These are phyloP conservation scores for Colletotrichum neosansevieriae DNA, from an alignment of 2,329 filamentous ascomycete species.

Conservation along the genomic window DNA sequence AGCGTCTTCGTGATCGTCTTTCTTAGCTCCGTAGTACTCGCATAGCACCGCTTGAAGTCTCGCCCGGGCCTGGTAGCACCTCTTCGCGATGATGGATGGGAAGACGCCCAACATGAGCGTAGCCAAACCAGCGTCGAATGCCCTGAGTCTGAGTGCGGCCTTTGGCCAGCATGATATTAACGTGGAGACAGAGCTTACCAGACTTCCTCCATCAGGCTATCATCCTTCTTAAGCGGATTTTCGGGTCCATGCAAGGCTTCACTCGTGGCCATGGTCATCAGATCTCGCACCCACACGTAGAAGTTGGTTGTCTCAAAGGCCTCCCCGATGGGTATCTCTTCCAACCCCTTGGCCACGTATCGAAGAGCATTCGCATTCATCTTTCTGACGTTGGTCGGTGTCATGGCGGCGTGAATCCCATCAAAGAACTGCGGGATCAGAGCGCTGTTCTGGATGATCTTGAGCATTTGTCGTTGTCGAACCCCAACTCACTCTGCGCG, in stretches of 20 bases:
- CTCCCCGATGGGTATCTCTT: constrained; percentile 43
- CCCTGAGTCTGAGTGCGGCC: constrained; percentile 1
- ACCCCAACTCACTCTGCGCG: constrained; percentile 52
- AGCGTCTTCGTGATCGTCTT: constrained; percentile 45
- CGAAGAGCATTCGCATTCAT: constrained; percentile 35
- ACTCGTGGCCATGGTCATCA: constrained; percentile 54
- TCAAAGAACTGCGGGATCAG: constrained; percentile 29
- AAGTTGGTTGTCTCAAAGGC: constrained; percentile 45
- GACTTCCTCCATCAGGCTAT: constrained; percentile 49
- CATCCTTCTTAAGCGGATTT: constrained; percentile 54
- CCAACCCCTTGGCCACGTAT: constrained; percentile 24
- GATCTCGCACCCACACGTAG: constrained; percentile 53
- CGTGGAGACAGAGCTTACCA: constrained; percentile 42
- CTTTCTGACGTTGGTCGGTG: constrained; percentile 3
- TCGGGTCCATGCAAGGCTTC: constrained; percentile 56
- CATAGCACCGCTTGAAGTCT: constrained; percentile 45
- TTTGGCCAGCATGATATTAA: not conserved
- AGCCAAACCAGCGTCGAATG: constrained; percentile 17
- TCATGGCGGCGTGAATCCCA: constrained; percentile 23
- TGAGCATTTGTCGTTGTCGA: constrained; percentile 48
- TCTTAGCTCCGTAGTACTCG: constrained; percentile 47
- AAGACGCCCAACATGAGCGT: constrained; percentile 45
- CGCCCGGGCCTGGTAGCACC: constrained; percentile 46
- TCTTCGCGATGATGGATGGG: constrained; percentile 47
- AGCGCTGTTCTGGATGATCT: constrained; percentile 37